phyloP scores from a whole-genome alignment of 1,284 basidiomycete species.

The Takashimella tepidaria region DNA sequence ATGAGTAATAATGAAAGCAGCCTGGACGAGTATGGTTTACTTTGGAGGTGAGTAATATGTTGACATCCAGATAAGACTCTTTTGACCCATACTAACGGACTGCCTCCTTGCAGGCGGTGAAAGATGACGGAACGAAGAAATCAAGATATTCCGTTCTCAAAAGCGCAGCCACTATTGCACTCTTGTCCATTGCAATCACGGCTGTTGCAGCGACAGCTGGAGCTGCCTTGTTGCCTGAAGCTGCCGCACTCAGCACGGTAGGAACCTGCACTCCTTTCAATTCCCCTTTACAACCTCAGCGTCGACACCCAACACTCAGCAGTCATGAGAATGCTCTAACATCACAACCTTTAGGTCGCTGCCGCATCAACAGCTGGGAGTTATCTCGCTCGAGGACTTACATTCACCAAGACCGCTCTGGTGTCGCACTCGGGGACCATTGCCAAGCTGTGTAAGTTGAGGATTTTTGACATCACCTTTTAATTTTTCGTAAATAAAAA shows the following conservation, averaged over 20 bases:
- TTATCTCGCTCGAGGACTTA: constrained; percentile 28
- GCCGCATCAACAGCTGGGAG: constrained; percentile 18
- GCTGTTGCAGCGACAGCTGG: constrained; percentile 39
- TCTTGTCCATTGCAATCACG: constrained; percentile 32
- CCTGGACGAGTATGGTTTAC: constrained; percentile 45
- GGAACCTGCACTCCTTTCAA: too few species aligned
- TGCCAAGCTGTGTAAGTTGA: constrained; percentile 30
- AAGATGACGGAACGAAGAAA: constrained; percentile 35
- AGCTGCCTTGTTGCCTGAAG: constrained; percentile 35
- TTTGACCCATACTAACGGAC: background rate
- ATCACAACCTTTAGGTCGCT: constrained; percentile 9
- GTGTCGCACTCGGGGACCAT: constrained; percentile 31
- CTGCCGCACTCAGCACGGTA: constrained; percentile 21
- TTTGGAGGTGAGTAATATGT: constrained; percentile 23
- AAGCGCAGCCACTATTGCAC: constrained; percentile 41
- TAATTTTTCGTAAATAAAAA: background rate
- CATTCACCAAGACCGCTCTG: constrained; percentile 30
- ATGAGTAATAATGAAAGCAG: constrained; percentile 13
- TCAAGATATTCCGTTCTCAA: constrained; percentile 36
- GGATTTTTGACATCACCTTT: background rate
- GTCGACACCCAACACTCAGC: too few species aligned
- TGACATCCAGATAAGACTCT: background rate
- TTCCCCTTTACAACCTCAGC: too few species aligned
- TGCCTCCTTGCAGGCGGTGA: too few species aligned
- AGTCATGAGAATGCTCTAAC: constrained; percentile 5